A percentile compares a stretch with the other conserved stretches of the same genome.
Evolutionary conservation across 345 rosid genomes (phyloP).

Genomic region (Eucalyptus curtisii): DNA sequence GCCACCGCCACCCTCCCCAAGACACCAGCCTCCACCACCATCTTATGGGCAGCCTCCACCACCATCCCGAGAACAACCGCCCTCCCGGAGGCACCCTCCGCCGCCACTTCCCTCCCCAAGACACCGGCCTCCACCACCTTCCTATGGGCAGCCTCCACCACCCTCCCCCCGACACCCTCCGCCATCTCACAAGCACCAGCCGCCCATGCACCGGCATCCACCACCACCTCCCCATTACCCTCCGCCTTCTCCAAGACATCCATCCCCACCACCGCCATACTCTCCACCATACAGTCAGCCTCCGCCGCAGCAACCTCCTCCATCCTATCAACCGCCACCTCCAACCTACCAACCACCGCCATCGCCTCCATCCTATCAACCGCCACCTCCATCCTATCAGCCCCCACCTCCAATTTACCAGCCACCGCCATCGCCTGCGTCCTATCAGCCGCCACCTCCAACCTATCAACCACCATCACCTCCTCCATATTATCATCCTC

Average conservation of each 20-base stretch:
- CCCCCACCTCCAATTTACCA: neutral
- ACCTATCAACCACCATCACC: neutral
- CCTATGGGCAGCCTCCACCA: neutral
- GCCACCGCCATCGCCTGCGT: neutral
- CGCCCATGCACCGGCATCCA: neutral
- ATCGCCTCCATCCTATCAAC: neutral
- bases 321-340: neutral
- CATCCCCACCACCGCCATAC: neutral
- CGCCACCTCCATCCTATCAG: neutral
- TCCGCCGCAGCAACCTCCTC: neutral
- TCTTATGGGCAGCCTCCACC: neutral
- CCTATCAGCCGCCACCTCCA: neutral
- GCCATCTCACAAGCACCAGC: neutral
- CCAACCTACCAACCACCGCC: neutral
- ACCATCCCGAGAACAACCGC: neutral
- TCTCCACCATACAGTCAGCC: neutral
- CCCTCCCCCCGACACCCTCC: neutral
- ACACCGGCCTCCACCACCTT: neutral
- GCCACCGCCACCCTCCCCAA: neutral
- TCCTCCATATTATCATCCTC: conserved; percentile 2
- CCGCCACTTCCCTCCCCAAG: neutral
- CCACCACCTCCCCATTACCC: neutral
- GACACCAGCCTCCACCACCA: neutral
- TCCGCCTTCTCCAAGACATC: neutral
- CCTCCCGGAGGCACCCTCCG: neutral